Base-by-base conservation (phyloP, 257 asterid genomes). In the Solanum paucissectum region DNA sequence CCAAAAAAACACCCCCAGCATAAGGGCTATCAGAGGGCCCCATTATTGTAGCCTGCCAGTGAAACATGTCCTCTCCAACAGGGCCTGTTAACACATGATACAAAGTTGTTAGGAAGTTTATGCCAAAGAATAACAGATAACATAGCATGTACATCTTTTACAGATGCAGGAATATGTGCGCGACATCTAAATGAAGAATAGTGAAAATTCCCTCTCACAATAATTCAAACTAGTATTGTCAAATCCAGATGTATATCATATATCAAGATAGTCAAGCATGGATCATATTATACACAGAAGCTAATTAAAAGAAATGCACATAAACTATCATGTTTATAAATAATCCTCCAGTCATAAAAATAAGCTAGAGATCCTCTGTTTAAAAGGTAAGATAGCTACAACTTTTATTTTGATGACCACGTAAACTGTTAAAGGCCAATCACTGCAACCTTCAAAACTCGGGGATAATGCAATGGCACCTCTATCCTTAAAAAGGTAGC, bases 1-100 rank as follows among this genome's bases (percentile, higher is more conserved):
- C 86, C 62, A 82, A 52, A 82, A 82, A 82, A 29, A 82, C 86
- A 32, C 86, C 86, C 71, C 86, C 86, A 49, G 86, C 86, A 4
- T 82, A 82, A 82, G 86, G 86, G 69, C 86, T 82, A 52, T 82
- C 86, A 49, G 86, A 52, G 32, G 86, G 86, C 3, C 86, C 86
- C 86, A 82, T 82, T 82, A 82, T 82, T 32, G 86, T 82, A 82
- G 86, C 86, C 71, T 82, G 86, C 86, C 86, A 82, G 69, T 82
- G 86, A 82, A 82, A 82, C 86, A 82, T 82, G 86, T 82, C 86
- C 86, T 82, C 86, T 82, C 86, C 86, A 52, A 82, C 86, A 52
- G 86, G 86, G 9, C 86, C 86, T 82, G 71, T 49, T 20, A 79
- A 25, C 64, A 79, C 85, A 79, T 79, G 18, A 25, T 79, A 9